Evolutionary conservation across 106 monocot genomes (phyloP).

Genomic region (Platanthera zijinensis): DNA sequence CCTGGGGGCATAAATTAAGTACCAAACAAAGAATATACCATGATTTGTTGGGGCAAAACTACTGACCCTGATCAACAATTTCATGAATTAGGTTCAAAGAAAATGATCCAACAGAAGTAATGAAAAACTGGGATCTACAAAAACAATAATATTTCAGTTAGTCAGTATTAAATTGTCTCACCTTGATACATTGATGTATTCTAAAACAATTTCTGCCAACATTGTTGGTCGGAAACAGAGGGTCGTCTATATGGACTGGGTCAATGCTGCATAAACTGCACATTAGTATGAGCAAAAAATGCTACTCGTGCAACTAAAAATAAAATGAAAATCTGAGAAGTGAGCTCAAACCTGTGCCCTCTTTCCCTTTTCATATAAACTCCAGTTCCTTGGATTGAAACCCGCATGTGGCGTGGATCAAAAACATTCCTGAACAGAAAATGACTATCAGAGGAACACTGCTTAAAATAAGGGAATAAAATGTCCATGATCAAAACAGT

Average conservation of each 20-base stretch:
- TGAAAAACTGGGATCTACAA: neutral
- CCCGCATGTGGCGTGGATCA: conserved; percentile 97
- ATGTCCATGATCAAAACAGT: neutral
- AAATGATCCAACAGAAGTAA: neutral
- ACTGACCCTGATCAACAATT: neutral
- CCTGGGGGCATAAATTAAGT: too few species aligned
- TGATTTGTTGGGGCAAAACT: neutral
- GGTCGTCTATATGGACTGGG: conserved; percentile 97
- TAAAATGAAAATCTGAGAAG: neutral
- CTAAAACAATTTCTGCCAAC: conserved; percentile 96
- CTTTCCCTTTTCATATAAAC: conserved; percentile 92
- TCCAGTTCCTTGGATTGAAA: conserved; percentile 95
- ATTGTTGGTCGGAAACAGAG: conserved; percentile 79
- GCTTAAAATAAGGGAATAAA: neutral
- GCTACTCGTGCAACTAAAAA: neutral
- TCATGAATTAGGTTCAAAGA: neutral
- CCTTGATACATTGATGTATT: conserved; percentile 99
- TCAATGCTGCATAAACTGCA: conserved; percentile 65
- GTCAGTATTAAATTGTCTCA: conserved; percentile 15
- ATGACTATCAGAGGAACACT: neutral
- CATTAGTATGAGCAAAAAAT: conserved; percentile 8
- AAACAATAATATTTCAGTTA: neutral
- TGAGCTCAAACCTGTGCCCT: conserved; percentile 61
- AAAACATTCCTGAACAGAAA: conserved; percentile 65
- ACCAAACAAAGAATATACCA: too few species aligned